Conservation (phyloP, 2,329 filamentous ascomycete species). For the Emericellopsis cladophorae region DNA sequence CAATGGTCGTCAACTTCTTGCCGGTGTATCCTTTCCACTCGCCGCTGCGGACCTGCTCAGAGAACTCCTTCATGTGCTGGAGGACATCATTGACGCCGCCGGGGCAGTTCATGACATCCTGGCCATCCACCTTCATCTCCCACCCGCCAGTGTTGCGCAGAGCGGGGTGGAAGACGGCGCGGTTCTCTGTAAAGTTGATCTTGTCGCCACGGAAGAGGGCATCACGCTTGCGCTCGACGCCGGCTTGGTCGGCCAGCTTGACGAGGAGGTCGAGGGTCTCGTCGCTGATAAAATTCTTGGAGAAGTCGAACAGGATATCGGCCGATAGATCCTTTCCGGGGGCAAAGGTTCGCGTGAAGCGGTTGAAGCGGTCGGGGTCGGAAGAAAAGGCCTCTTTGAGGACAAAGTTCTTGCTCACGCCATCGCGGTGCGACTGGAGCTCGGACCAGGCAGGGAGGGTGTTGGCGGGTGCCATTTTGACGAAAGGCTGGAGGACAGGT, state of each 20-base stretch:
- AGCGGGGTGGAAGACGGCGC: constrained; percentile 90
- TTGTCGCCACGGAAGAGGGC: constrained; percentile 95
- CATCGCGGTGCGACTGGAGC: constrained; percentile 82
- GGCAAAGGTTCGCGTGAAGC: constrained; percentile 76
- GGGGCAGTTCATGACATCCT: constrained; percentile 82
- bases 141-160: constrained; percentile 81
- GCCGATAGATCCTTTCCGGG: constrained; percentile 68
- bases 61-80: constrained; percentile 97
- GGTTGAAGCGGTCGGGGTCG: constrained; percentile 78
- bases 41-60: constrained; percentile 84
- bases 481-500: not conserved
- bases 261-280: constrained; percentile 80
- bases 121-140: constrained; percentile 73
- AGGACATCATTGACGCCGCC: constrained; percentile 85
- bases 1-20: constrained; percentile 90
- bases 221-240: constrained; percentile 86
- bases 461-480: constrained; percentile 64
- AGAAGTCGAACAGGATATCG: constrained; percentile 95
- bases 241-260: constrained; percentile 83
- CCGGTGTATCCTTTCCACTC: constrained; percentile 96
- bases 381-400: constrained; percentile 87
- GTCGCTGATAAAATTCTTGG: constrained; percentile 95
- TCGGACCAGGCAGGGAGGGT: constrained; percentile 79
- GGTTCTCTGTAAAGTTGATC: constrained; percentile 98
- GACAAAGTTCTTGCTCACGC: constrained; percentile 76